These are phyloP conservation scores for Aspergillus neotritici DNA, from an alignment of 2,329 filamentous ascomycete species.

Conservation along the genomic window DNA sequence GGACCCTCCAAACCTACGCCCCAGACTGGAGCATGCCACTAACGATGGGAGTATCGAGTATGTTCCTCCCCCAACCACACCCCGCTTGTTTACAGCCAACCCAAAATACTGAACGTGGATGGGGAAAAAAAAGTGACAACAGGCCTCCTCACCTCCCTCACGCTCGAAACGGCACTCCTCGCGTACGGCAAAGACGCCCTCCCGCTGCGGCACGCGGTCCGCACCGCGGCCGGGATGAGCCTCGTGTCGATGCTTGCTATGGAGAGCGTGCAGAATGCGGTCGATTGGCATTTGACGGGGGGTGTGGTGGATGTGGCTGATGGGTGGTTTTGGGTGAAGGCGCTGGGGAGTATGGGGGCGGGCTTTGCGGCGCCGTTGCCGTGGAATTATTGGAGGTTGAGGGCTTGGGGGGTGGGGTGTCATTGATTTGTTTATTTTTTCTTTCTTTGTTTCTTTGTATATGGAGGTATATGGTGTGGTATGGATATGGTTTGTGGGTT, in stretches of 20 bases:
- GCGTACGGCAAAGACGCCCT: constrained; percentile 45
- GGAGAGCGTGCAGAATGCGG: constrained; percentile 51
- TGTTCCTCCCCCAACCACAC: constrained; percentile 5
- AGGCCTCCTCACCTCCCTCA: constrained; percentile 48
- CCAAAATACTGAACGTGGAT: not conserved
- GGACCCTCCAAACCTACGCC: constrained; percentile 48
- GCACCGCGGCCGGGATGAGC: constrained; percentile 55
- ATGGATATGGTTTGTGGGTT: too few species aligned
- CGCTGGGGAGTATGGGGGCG: constrained; percentile 25
- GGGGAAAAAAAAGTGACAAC: constrained; percentile 40
- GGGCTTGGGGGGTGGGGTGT: constrained; percentile 43
- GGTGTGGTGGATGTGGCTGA: constrained; percentile 45
- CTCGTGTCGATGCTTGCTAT: constrained; percentile 56
- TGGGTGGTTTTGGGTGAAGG: constrained; percentile 50
- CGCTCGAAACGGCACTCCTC: constrained; percentile 50
- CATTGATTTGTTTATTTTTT: constrained; percentile 10
- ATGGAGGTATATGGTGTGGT: too few species aligned
- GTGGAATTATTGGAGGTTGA: constrained; percentile 49
- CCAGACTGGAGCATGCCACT: constrained; percentile 44
- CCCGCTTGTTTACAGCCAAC: not conserved
- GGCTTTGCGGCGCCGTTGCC: constrained; percentile 46
- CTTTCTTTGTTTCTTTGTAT: too few species aligned
- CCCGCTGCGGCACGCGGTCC: constrained; percentile 43
- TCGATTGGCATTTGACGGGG: constrained; percentile 53
- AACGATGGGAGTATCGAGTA: constrained; percentile 52